A percentile compares a stretch with the other conserved stretches of the same genome.
Evolutionary conservation across 768 basidiomycete species (phyloP).

Genomic region (Exidia glandulosa): DNA sequence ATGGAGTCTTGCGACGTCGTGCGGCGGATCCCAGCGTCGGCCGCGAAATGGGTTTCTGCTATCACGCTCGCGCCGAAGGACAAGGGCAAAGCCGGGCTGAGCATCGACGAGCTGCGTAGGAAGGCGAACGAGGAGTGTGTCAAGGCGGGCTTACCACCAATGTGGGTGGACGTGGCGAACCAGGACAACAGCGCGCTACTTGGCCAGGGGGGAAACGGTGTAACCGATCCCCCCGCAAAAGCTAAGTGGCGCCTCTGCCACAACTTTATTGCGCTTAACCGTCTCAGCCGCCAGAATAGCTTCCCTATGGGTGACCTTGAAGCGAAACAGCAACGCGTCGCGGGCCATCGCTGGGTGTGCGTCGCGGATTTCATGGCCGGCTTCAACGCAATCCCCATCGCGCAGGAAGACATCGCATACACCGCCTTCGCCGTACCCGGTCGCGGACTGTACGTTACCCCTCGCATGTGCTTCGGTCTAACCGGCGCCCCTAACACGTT

Average conservation of each 20-base stretch:
- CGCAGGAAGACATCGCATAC: constrained; percentile 11
- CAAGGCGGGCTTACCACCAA: constrained; percentile 12
- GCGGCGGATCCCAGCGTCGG: constrained; percentile 13
- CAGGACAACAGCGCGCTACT: no score
- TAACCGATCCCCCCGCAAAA: no score
- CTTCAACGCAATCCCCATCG: constrained; percentile 12
- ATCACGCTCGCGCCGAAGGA: constrained; percentile 28
- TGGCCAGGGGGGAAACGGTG: no score
- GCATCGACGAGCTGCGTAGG: constrained; percentile 23
- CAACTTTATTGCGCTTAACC: constrained; percentile 30
- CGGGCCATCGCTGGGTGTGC: no score
- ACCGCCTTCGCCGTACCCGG: constrained; percentile 28
- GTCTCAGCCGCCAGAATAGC: no score
- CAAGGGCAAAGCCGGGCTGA: constrained; percentile 19
- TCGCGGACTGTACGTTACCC: constrained; percentile 24
- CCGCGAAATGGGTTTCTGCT: constrained; percentile 25
- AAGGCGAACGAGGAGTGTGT: constrained; percentile 24
- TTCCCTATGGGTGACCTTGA: no score
- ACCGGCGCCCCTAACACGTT: constrained; percentile 29
- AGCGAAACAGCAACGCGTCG: no score
- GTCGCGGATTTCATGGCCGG: no score
- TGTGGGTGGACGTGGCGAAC: not conserved
- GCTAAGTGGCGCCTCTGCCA: constrained; percentile 29
- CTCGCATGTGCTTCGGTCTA: constrained; percentile 29
- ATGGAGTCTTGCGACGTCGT: constrained; percentile 26